Evolutionary conservation across 441 rosid genomes (phyloP).

Genomic region (Gossypium lobatum): DNA sequence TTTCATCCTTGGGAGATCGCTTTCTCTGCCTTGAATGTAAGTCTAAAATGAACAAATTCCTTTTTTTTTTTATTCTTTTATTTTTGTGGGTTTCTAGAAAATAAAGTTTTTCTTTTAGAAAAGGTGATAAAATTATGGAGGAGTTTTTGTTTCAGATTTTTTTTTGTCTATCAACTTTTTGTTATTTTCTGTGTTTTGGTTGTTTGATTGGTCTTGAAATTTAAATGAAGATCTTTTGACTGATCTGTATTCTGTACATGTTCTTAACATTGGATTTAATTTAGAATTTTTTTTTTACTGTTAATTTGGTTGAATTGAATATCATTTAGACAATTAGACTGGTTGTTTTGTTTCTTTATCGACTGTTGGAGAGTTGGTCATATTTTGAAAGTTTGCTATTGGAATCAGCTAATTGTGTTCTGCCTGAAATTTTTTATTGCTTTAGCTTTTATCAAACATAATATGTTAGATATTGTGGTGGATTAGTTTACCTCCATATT

Average conservation of each 20-base stretch:
- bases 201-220: background rate
- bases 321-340: background rate
- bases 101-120: background rate
- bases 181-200: background rate
- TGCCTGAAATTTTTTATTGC: background rate
- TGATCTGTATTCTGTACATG: background rate
- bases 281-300: background rate
- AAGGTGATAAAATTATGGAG: too few relatives aligned
- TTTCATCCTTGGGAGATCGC: conserved; percentile 92
- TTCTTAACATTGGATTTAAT: background rate
- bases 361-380: conserved; percentile 10
- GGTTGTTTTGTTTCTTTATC: conserved; percentile 10
- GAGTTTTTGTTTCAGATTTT: too few relatives aligned
- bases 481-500: background rate
- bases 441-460: background rate
- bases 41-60: conserved; percentile 15
- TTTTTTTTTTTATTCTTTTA: too few relatives aligned
- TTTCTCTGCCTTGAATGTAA: conserved; percentile 80
- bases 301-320: background rate
- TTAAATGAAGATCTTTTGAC: background rate
- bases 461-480: background rate
- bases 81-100: background rate
- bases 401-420: background rate
- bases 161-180: background rate
- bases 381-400: background rate